phyloP scores from a whole-genome alignment of 106 monocot genomes.

The Dactylorhiza incarnata region DNA sequence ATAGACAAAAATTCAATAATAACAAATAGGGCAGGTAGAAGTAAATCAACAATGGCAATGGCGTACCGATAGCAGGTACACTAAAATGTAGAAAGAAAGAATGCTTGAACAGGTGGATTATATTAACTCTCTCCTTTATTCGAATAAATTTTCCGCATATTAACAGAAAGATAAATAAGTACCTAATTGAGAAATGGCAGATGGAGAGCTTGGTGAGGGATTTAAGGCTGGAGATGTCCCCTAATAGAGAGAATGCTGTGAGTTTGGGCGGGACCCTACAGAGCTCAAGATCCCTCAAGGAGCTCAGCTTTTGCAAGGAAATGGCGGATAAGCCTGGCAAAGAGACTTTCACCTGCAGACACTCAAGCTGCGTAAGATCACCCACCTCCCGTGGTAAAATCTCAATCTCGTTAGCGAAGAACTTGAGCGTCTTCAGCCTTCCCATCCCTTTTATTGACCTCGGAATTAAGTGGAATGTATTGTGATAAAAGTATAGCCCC shows the following conservation, averaged over 20 bases:
- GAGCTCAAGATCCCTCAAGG: constrained; percentile 61
- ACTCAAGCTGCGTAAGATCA: constrained; percentile 39
- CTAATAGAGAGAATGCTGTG: constrained; percentile 29
- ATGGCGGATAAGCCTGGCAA: constrained; percentile 26
- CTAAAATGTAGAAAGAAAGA: not conserved
- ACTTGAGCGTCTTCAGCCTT: constrained; percentile 52
- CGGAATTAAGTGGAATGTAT: constrained; percentile 52
- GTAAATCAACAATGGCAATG: too few relatives aligned
- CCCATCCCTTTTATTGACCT: constrained; percentile 23
- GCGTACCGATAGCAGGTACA: not conserved
- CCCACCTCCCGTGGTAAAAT: constrained; percentile 49
- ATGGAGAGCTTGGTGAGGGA: constrained; percentile 69
- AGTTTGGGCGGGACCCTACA: constrained; percentile 45
- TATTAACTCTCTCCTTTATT: not conserved
- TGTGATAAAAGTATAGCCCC: constrained; percentile 45
- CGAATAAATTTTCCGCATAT: not conserved
- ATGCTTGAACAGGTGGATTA: not conserved
- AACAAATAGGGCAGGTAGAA: too few relatives aligned
- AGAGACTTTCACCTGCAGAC: constrained; percentile 50
- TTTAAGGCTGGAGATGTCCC: constrained; percentile 37
- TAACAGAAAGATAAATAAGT: not conserved
- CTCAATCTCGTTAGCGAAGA: constrained; percentile 54
- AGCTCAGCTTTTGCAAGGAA: constrained; percentile 30
- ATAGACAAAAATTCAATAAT: too few relatives aligned
- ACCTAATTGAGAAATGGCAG: constrained; percentile 80